These are phyloP conservation scores for Ciborinia camelliae DNA, from an alignment of 2,329 filamentous ascomycete species.

Conservation along the genomic window DNA sequence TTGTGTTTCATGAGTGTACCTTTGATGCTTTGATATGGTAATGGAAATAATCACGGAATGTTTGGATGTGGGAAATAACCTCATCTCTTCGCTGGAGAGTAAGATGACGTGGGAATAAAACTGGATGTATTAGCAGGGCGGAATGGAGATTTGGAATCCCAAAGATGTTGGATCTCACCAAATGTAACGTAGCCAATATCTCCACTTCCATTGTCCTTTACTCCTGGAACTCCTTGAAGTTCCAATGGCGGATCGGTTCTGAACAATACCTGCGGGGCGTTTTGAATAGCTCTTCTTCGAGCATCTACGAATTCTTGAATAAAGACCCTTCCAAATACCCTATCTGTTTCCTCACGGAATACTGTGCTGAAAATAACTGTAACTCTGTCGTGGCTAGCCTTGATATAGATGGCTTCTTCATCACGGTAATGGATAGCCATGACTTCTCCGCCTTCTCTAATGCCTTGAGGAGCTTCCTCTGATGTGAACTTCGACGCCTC, in stretches of 20 bases:
- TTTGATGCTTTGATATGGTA: slow-evolving; percentile 99
- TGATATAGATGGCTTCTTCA: slow-evolving; percentile 98
- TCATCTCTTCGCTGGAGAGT: slow-evolving; percentile 86
- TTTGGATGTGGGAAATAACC: slow-evolving; percentile 98
- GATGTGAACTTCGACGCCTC: slow-evolving; percentile 90
- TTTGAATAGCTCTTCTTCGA: slow-evolving; percentile 89
- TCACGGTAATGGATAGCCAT: slow-evolving; percentile 98
- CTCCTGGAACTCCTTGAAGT: slow-evolving; percentile 80
- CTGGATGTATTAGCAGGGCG: slow-evolving; percentile 45
- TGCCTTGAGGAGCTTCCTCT: slow-evolving; percentile 88
- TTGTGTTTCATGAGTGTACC: slow-evolving; percentile 41
- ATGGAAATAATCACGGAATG: slow-evolving; percentile 99
- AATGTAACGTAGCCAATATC: slow-evolving; percentile 98
- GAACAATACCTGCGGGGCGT: slow-evolving; percentile 96
- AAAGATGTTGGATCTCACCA: slow-evolving; percentile 52
- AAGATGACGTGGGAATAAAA: slow-evolving; percentile 92
- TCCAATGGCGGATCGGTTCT: slow-evolving; percentile 91
- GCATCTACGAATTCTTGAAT: slow-evolving; percentile 99
- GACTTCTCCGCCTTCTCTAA: slow-evolving; percentile 84
- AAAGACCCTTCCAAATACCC: slow-evolving; percentile 97
- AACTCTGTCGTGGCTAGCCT: slow-evolving; percentile 93
- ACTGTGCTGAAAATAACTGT: slow-evolving; percentile 99
- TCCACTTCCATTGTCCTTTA: slow-evolving; percentile 69
- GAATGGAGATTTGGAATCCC: slow-evolving; percentile 24
- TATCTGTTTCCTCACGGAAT: slow-evolving; percentile 95